Evolutionary conservation across 2,329 filamentous ascomycete genomes (phyloP).

Genomic region (Amauroascus verrucosus): DNA sequence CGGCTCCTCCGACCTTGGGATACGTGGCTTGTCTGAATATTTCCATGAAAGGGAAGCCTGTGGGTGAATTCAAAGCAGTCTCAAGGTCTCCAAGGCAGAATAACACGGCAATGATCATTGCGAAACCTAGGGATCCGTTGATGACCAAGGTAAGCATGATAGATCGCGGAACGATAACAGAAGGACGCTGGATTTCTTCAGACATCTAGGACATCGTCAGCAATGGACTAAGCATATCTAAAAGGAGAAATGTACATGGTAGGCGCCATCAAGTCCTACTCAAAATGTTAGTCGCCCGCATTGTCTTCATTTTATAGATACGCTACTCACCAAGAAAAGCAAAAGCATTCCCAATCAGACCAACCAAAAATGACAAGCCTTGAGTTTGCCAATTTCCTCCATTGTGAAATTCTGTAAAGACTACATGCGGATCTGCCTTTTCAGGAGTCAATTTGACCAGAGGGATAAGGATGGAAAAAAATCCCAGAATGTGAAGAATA

Average conservation of each 20-base stretch:
- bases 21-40: conserved; percentile 41
- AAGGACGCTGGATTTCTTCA: conserved; percentile 43
- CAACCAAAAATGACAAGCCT: conserved; percentile 33
- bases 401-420: conserved; percentile 34
- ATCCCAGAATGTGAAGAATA: conserved; percentile 40
- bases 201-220: conserved; percentile 30
- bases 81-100: conserved; percentile 37
- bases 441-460: conserved; percentile 27
- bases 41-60: conserved; percentile 42
- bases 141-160: conserved; percentile 41
- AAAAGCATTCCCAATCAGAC: conserved; percentile 22
- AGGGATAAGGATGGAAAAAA: conserved; percentile 34
- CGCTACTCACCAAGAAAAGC: conserved; percentile 20
- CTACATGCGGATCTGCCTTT: conserved; percentile 19
- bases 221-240: conserved; percentile 7
- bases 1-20: conserved; percentile 34
- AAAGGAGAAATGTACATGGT: conserved; percentile 22
- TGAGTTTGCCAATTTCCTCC: conserved; percentile 29
- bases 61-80: conserved; percentile 32
- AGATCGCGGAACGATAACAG: conserved; percentile 38
- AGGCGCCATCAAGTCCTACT: conserved; percentile 27
- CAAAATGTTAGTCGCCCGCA: conserved; percentile 17
- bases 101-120: conserved; percentile 37
- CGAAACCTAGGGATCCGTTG: conserved; percentile 41
- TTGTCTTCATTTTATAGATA: background rate